Evolutionary conservation across 805 yeast species (phyloP).

Genomic region (Geotrichum ghanense): DNA sequence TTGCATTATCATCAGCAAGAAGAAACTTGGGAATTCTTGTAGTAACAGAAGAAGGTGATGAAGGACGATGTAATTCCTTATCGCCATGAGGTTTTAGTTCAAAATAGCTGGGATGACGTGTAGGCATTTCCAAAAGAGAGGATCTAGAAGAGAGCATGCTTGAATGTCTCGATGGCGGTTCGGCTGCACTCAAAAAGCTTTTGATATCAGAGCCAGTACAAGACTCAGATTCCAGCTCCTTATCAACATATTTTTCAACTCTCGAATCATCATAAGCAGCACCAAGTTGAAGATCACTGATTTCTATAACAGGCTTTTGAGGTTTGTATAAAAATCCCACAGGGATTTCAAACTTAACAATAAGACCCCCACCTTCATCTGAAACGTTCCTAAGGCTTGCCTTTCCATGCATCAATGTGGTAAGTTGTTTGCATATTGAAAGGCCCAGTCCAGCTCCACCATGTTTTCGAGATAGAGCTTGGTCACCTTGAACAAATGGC

Average conservation of each 20-base stretch:
- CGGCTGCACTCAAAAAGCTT: not conserved
- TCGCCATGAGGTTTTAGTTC: not conserved
- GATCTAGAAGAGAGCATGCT: not conserved
- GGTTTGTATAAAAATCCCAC: conserved; percentile 39
- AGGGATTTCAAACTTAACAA: no score
- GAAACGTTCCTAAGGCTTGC: conserved; percentile 39
- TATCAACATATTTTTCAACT: no score
- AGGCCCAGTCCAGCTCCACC: conserved; percentile 97
- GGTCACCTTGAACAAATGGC: conserved; percentile 96
- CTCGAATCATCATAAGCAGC: no score
- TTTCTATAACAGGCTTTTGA: conserved; percentile 8
- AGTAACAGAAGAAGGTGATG: not conserved
- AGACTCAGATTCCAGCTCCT: no score
- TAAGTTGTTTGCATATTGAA: conserved; percentile 80
- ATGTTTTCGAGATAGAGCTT: conserved; percentile 75
- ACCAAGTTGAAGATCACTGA: no score
- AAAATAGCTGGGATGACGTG: not conserved
- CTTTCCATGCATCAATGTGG: conserved; percentile 82
- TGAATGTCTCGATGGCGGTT: not conserved
- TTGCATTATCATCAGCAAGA: conserved; percentile 92
- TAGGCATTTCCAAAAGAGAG: not conserved
- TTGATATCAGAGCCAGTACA: not conserved
- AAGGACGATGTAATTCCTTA: not conserved
- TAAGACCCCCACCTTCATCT: conserved; percentile 66
- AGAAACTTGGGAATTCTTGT: not conserved